These are phyloP conservation scores for Debaryomyces sp. DNA, from an alignment of 1,139 yeast species.

Conservation along the genomic window DNA sequence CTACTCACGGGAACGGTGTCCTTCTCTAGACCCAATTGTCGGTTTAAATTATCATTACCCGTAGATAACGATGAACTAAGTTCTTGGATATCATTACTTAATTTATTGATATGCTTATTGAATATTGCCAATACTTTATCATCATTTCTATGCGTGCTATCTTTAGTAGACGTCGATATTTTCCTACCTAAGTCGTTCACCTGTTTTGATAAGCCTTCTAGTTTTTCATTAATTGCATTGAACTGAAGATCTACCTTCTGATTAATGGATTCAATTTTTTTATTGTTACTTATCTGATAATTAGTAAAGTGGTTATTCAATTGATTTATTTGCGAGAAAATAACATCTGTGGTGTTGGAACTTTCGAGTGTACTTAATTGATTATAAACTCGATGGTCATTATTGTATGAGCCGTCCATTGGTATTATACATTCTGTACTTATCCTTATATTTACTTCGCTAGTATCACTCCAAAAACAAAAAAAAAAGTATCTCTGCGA, in stretches of 20 bases:
- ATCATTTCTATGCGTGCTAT: background rate
- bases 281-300: constrained; percentile 23
- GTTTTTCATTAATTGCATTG: constrained; percentile 24
- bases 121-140: constrained; percentile 22
- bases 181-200: constrained; percentile 3
- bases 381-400: background rate
- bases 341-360: constrained; percentile 12
- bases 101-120: constrained; percentile 24
- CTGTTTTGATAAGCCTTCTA: constrained; percentile 18
- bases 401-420: background rate
- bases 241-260: constrained; percentile 22
- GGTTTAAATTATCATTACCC: background rate
- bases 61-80: constrained; percentile 1
- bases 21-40: background rate
- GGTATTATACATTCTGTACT: background rate
- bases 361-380: background rate
- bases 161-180: background rate
- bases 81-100: constrained; percentile 30
- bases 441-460: background rate
- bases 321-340: constrained; percentile 13
- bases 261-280: constrained; percentile 26
- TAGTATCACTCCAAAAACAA: background rate
- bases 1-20: background rate
- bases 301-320: constrained; percentile 20
- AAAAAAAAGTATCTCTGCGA: background rate